Evolutionary conservation across 148 eudicot species (phyloP), one percentile per base, ranked within the genome.

Genomic region (Limonium bicolor): DNA sequence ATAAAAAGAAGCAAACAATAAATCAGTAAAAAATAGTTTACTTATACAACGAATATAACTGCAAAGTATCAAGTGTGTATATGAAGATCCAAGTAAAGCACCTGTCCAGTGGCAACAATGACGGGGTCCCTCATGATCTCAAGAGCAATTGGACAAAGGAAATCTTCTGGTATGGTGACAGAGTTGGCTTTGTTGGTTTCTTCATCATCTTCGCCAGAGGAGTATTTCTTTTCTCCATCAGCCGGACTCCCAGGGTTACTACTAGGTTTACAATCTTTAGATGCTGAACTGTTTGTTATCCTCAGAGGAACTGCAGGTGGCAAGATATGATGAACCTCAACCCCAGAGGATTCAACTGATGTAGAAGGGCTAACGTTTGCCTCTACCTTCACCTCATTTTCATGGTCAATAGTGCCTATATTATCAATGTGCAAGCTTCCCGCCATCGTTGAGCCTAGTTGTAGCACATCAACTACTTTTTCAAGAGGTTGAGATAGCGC

Each of bases 101-200:
- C 94, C 96, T 86, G 96, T 45, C 96, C 96, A 4, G 96, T 81
- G 16, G 96, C 71, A 33, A 78, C 84, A 66, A 81, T 74, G 30
- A 82, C 88, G 17, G 96, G 96, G 65, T 86, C 96, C 59, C 84
- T 68, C 94, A 82, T 86, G 6, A 86, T 67, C 48, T 86, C 94
- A 41, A 82, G 79, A 29, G 96, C 82, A 42, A 86, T 78, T 8
- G 96, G 88, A 43, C 96, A 86, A 38, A 68, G 84, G 31, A 70
- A 82, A 58, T 86, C 96, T 69, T 64, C 81, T 26, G 96, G 96
- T 44, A 86, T 58, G 12, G 59, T 31, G 36, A 72, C 69, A 54
- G 69, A 40, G 30, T 78, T 80, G 0, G 62, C 30, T 43, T 73
- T 76, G 62, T 52, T 66, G 51, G 64, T 64, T 60, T 64, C 74